phyloP scores from a whole-genome alignment of 1,139 yeast species.

The Pichia sp. region DNA sequence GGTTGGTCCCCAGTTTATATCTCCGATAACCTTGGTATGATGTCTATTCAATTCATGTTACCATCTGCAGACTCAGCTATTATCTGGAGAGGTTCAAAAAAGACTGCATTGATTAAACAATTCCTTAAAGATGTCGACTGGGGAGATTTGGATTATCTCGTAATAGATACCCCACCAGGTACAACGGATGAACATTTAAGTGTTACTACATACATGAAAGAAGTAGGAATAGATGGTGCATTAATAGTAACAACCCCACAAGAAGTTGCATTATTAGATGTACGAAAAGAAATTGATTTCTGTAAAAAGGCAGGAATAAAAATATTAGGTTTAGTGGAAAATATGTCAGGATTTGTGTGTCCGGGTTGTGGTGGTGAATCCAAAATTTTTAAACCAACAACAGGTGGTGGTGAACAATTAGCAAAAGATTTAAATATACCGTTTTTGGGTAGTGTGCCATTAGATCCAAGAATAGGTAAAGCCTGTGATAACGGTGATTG shows the following conservation, averaged over 20 bases:
- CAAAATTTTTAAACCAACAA: constrained; percentile 86
- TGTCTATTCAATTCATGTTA: constrained; percentile 93
- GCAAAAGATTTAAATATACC: constrained; percentile 74
- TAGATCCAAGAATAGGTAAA: constrained; percentile 90
- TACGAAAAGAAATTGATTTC: constrained; percentile 91
- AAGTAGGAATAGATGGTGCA: constrained; percentile 93
- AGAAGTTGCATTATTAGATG: constrained; percentile 92
- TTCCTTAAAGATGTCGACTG: constrained; percentile 93
- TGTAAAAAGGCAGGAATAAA: constrained; percentile 86
- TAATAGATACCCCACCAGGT: constrained; percentile 98
- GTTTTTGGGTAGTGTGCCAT: constrained; percentile 86
- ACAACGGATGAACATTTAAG: constrained; percentile 96
- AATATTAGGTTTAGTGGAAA: constrained; percentile 86
- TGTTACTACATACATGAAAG: constrained; percentile 81
- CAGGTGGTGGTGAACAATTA: constrained; percentile 88
- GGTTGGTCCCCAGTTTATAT: constrained; percentile 98
- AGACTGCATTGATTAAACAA: constrained; percentile 88
- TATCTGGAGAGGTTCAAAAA: constrained; percentile 96
- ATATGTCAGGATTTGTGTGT: constrained; percentile 98
- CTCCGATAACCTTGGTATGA: constrained; percentile 88
- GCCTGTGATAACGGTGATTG: constrained; percentile 87
- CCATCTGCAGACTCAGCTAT: constrained; percentile 93
- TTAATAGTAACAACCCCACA: constrained; percentile 95
- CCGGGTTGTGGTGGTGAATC: constrained; percentile 90
- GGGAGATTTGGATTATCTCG: constrained; percentile 86